Evolutionary conservation across 2,329 filamentous ascomycete genomes (phyloP).

Genomic region (Colletotrichum spaethianum): DNA sequence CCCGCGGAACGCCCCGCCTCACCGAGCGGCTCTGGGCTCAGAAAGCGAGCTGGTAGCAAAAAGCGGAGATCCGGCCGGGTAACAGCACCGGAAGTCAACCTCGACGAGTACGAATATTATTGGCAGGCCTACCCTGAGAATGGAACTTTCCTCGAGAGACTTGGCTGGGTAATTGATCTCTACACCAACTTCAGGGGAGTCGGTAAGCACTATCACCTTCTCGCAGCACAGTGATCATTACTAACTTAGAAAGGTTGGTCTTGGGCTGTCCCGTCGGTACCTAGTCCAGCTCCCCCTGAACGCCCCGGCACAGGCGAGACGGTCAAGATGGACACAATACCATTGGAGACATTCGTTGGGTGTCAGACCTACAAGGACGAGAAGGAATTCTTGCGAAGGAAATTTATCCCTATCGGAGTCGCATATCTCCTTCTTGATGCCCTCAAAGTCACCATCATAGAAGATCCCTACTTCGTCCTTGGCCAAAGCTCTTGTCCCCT

Average conservation of each 20-base stretch:
- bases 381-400: conserved; percentile 59
- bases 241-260: conserved; percentile 66
- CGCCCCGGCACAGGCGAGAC: conserved; percentile 55
- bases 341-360: conserved; percentile 60
- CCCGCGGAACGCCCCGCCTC: not conserved
- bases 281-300: conserved; percentile 58
- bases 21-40: not conserved
- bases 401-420: conserved; percentile 62
- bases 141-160: conserved; percentile 61
- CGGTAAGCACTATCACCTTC: conserved; percentile 54
- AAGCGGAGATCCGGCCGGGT: conserved; percentile 17
- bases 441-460: conserved; percentile 77
- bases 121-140: conserved; percentile 73
- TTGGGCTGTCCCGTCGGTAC: conserved; percentile 65
- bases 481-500: conserved; percentile 58
- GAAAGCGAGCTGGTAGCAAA: conserved; percentile 30
- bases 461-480: conserved; percentile 83
- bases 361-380: conserved; percentile 60
- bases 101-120: conserved; percentile 62
- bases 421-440: conserved; percentile 80
- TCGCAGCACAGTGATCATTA: not conserved
- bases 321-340: conserved; percentile 58
- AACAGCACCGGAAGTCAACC: conserved; percentile 29
- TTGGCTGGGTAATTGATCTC: conserved; percentile 72
- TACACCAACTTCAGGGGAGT: conserved; percentile 67